Evolutionary conservation across 2,329 filamentous ascomycete species (phyloP), one percentile per base, ranked within the genome.

Genomic region (Neurospora crassa): DNA sequence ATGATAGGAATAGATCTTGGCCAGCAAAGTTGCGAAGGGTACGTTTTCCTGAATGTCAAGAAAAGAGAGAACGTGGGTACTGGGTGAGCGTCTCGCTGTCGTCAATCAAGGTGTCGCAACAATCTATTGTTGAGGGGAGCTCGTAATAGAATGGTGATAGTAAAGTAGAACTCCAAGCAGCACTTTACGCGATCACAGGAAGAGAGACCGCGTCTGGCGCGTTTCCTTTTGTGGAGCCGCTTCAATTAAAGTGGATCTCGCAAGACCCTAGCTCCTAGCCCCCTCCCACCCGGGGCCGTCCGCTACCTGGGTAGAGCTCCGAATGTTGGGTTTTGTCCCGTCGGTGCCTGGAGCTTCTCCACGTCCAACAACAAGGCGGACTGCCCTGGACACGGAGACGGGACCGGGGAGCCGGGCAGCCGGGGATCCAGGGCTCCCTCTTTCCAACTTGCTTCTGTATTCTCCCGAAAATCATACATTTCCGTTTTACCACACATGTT

Each of bases 1-100:
- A 97, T 97, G 67, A 63, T 67, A 18, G 14, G 11, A 47, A 63
- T 67, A 18, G 14, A 29, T 63, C 40, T 20, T 8, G 29, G 37
- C 40, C 20, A 47, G 16, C 20, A 41, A 29, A 53, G 43, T 45
- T 41, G 34, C 5, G 47, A 45, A 1, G 29, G 41, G 37, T 11
- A 43, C 67, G 70, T 7, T 20, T 47, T 40, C 5, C 5, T 69
- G 4, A 10, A 18, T 37, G 12, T 37, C 53, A 37, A 59, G 4
- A 7, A 29, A 11, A 37, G 34, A 37, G 7, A 37, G 34, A 3
- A 34, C 3, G 20, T 34, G 34, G 20, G 2, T 34, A 18, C 24
- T 5, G 53, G 16, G 6, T 18, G 14, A 34, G 14, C 18, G 24
- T 59, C 53, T 63, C 3, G 24, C 7, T 63, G 29, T 37, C 24